Evolutionary conservation across 768 basidiomycete species (phyloP).

Genomic region (Leccinellum rugosiceps): DNA sequence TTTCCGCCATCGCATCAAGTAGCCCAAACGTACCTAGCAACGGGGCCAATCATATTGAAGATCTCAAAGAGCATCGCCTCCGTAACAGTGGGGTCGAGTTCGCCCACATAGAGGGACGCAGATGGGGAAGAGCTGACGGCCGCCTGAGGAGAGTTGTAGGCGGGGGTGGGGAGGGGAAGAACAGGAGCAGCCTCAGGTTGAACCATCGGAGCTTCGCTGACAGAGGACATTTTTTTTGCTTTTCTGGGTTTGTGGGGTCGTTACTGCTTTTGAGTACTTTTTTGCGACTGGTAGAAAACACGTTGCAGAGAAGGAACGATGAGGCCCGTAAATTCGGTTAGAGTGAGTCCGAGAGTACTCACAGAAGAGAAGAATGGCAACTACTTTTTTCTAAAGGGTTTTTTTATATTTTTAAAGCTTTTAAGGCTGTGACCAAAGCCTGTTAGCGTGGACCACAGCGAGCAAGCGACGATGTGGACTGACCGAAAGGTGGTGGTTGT

Average conservation of each 20-base stretch:
- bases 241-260: conserved; percentile 65
- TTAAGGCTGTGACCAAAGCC: conserved; percentile 44
- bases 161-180: conserved; percentile 42
- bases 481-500: conserved; percentile 67
- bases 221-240: conserved; percentile 54
- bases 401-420: conserved; percentile 64
- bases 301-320: conserved; percentile 11
- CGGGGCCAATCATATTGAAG: conserved; percentile 99
- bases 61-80: conserved; percentile 99
- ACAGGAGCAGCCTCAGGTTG: conserved; percentile 48
- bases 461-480: conserved; percentile 25
- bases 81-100: conserved; percentile 95
- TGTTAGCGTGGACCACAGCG: conserved; percentile 14
- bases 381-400: conserved; percentile 64
- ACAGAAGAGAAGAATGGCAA: conserved; percentile 76
- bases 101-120: conserved; percentile 97
- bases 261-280: conserved; percentile 89
- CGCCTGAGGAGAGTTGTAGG: conserved; percentile 53
- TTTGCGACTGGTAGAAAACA: conserved; percentile 46
- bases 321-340: conserved; percentile 12
- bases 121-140: conserved; percentile 67
- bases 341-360: conserved; percentile 28
- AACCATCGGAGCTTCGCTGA: conserved; percentile 52
- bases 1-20: neutral
- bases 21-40: conserved; percentile 71